Evolutionary conservation across 2,329 filamentous ascomycete genomes (phyloP).

Genomic region (Aspergillus persii): DNA sequence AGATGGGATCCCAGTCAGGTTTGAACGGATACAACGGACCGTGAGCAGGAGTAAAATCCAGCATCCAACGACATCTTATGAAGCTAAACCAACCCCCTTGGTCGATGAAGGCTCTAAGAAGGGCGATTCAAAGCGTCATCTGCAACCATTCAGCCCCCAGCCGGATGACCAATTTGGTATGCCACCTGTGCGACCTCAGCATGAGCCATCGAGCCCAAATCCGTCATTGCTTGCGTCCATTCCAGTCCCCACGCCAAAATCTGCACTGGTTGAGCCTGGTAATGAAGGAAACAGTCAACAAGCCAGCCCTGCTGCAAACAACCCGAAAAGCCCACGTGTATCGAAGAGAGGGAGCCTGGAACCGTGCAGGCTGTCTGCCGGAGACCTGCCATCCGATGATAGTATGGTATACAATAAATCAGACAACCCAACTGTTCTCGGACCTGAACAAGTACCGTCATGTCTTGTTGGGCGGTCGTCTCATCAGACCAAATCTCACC

Average conservation of each 20-base stretch:
- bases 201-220: neutral
- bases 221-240: neutral
- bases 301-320: neutral
- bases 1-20: slow-evolving; percentile 27
- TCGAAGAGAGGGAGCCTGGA: slow-evolving; percentile 24
- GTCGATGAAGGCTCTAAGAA: neutral
- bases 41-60: neutral
- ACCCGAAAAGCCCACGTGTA: neutral
- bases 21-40: slow-evolving; percentile 21
- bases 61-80: neutral
- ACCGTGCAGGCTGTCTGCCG: neutral
- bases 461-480: slow-evolving; percentile 24
- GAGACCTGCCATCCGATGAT: neutral
- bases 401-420: slow-evolving; percentile 8
- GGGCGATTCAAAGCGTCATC: neutral
- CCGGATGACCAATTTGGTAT: neutral
- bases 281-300: neutral
- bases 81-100: neutral
- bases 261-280: slow-evolving; percentile 7
- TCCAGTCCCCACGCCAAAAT: slow-evolving; percentile 8
- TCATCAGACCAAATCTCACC: neutral
- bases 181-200: neutral
- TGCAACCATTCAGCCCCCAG: neutral
- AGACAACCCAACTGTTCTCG: slow-evolving; percentile 27
- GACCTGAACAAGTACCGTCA: slow-evolving; percentile 37